These are phyloP conservation scores for Ceratocystis papillata DNA, from an alignment of 2,329 filamentous ascomycete species.

Conservation along the genomic window DNA sequence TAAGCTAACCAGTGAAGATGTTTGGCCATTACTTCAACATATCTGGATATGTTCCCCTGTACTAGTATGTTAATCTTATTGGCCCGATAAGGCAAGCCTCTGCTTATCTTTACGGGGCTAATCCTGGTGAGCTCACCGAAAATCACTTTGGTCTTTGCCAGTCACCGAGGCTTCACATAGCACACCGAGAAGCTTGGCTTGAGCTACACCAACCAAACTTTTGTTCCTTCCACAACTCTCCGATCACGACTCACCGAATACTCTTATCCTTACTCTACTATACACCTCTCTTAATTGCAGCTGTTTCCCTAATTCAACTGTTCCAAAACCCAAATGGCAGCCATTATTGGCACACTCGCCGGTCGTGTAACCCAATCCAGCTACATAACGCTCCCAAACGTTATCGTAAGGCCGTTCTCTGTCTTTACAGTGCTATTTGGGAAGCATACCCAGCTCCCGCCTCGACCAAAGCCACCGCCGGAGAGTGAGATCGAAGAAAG, in stretches of 20 bases:
- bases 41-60: neutral
- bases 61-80: neutral
- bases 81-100: neutral
- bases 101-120: neutral
- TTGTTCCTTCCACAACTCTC: neutral
- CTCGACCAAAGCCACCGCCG: constrained; percentile 58
- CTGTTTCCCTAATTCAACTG: neutral
- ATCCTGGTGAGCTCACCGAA: neutral
- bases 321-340: neutral
- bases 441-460: constrained; percentile 54
- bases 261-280: no score
- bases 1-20: neutral
- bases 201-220: neutral
- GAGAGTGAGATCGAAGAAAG: constrained; percentile 72
- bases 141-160: neutral
- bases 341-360: neutral
- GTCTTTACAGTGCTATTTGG: neutral
- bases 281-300: neutral
- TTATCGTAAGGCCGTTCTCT: neutral
- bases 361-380: neutral
- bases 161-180: neutral
- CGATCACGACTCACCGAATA: neutral
- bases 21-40: neutral
- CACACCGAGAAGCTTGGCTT: constrained; percentile 1
- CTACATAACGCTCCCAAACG: constrained; percentile 25